Evolutionary conservation across 768 basidiomycete genomes (phyloP), one percentile per base, ranked within the genome.

Genomic region (Leucosporidium yakuticum): DNA sequence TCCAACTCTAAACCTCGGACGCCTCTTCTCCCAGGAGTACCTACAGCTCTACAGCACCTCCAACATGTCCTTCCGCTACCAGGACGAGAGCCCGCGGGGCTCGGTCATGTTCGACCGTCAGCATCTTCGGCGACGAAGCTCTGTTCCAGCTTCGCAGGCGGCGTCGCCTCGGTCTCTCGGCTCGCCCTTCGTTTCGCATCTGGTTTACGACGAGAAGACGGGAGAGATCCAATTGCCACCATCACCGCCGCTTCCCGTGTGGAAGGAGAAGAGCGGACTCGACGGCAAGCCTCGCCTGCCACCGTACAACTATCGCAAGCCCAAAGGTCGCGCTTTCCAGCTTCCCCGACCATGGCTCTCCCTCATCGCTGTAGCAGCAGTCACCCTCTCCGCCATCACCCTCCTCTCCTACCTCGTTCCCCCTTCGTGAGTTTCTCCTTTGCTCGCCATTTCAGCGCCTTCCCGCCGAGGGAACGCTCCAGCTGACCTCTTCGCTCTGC

Each of bases 141-240:
- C 11, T 15, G 17, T 44, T 44, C 39, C 11, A 44, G 39, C 39
- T 2, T 44, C 39, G 14, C 11, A 8, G 14, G 14, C 39, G 14
- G 39, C 56, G 14, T 25, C 29, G 23, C 50, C 21, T 39, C 68
- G n/a, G n/a, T 39, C 44, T 17, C 55, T 55, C 50, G 51, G 51
- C 3, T 54, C 68, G 23, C 60, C 69, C 31, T 60, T 60, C 44
- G 19, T 68, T 47, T 48, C 66, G 39, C 51, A 62, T 49, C 8
- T 49, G 1, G 29, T 29, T 32, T 71, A 71, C 67, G 55, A 71
- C 48, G 67, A 62, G 0, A 15, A 23, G 4, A 65, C 70, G 11
- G 67, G 70, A 56, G 67, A 68, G 48, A 68, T 68, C 62, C 34
- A 51, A 4, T 58, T 71, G 6, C 70, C 70, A 17, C 64, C 67